phyloP scores from a whole-genome alignment of 164 flowering plant species.

The Vitis labrusca region DNA sequence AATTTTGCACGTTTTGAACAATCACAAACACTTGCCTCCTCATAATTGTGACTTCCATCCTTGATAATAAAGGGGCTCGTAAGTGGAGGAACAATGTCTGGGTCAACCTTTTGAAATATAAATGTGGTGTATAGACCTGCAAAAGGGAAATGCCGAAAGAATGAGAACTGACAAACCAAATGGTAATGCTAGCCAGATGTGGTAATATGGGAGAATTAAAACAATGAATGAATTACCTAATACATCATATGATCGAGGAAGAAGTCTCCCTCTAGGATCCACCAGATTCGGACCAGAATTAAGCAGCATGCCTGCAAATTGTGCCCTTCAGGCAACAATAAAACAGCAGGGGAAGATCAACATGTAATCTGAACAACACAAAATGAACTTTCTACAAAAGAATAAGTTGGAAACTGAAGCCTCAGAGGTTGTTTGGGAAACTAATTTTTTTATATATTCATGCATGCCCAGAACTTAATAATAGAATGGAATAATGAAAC shows the following conservation, averaged over 20 bases:
- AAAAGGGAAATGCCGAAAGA: slow-evolving; percentile 13
- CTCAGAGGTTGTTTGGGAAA: background rate
- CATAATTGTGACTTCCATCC: slow-evolving; percentile 44
- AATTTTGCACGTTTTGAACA: background rate
- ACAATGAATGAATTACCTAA: slow-evolving; percentile 46
- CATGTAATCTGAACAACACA: too few relatives aligned
- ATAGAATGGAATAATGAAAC: too few relatives aligned
- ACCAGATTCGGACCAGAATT: slow-evolving; percentile 62
- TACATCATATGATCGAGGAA: slow-evolving; percentile 81
- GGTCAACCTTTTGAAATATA: slow-evolving; percentile 92
- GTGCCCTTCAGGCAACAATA: slow-evolving; percentile 44
- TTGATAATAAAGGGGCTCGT: slow-evolving; percentile 53
- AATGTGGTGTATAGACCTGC: slow-evolving; percentile 89
- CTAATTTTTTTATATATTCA: background rate
- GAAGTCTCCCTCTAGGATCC: slow-evolving; percentile 86
- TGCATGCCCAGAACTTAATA: background rate
- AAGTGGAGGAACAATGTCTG: slow-evolving; percentile 70
- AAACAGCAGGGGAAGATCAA: background rate
- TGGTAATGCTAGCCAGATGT: background rate
- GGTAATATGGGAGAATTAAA: background rate
- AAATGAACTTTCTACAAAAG: background rate
- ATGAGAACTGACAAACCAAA: slow-evolving; percentile 5
- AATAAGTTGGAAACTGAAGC: background rate
- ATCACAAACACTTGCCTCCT: slow-evolving; percentile 47
- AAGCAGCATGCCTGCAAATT: slow-evolving; percentile 70